Percentiles rank a stretch among this genome's conserved stretches.
phyloP scores from a whole-genome alignment of 805 yeast species.

The Cyberlindnera japonica region DNA sequence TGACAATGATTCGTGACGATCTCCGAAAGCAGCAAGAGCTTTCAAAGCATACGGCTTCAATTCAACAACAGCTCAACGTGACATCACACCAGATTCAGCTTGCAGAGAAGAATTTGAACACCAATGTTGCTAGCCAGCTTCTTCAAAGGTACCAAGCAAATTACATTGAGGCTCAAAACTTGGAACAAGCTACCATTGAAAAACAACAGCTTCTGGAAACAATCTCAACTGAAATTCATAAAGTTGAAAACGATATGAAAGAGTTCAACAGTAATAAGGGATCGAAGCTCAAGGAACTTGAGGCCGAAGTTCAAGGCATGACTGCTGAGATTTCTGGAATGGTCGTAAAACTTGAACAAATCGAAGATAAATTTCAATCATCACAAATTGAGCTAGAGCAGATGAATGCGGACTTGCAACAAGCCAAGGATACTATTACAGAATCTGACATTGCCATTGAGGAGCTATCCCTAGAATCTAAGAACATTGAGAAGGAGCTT shows the following conservation, averaged over 20 bases:
- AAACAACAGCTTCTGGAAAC: conserved; percentile 32
- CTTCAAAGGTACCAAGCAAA: conserved; percentile 47
- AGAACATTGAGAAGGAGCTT: conserved; percentile 27
- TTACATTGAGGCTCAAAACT: conserved; percentile 40
- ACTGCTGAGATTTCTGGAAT: conserved; percentile 32
- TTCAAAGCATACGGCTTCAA: conserved; percentile 45
- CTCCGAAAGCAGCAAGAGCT: conserved; percentile 40
- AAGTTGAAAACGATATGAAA: conserved; percentile 69
- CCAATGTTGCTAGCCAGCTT: conserved; percentile 54
- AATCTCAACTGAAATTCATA: conserved; percentile 42
- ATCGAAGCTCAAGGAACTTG: conserved; percentile 65
- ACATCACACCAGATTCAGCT: conserved; percentile 56
- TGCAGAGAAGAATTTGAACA: conserved; percentile 50
- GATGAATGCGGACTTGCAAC: conserved; percentile 49
- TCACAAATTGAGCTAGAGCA: conserved; percentile 72
- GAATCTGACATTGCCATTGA: conserved; percentile 34
- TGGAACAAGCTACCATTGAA: conserved; percentile 37
- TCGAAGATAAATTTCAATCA: conserved; percentile 55
- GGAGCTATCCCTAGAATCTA: conserved; percentile 32
- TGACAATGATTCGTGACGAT: conserved; percentile 37
- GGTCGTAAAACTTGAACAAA: conserved; percentile 40
- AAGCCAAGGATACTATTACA: conserved; percentile 39
- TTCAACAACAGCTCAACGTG: conserved; percentile 57
- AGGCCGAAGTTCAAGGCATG: conserved; percentile 46
- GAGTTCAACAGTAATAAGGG: conserved; percentile 82